Percentiles rank a stretch among this genome's conserved stretches.
phyloP scores from a whole-genome alignment of 176 grass and related monocot genomes.

The Carex parvula region DNA sequence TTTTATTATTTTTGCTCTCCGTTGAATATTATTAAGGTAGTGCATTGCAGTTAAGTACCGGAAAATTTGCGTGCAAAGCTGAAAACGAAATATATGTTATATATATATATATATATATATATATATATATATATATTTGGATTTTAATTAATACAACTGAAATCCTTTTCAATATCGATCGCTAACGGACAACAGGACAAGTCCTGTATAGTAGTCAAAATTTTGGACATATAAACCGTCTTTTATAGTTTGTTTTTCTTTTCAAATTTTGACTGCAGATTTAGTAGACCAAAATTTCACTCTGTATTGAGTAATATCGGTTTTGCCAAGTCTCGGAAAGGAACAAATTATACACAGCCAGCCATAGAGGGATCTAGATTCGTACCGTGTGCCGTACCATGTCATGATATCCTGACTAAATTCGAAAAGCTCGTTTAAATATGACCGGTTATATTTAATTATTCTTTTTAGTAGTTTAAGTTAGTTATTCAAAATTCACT shows the following conservation, averaged over 20 bases:
- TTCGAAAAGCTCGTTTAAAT: too few relatives aligned
- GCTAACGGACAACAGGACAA: neutral
- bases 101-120: too few relatives aligned
- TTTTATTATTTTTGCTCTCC: neutral
- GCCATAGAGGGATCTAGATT: too few relatives aligned
- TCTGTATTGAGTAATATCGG: neutral
- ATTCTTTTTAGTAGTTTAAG: too few relatives aligned
- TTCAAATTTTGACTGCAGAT: neutral
- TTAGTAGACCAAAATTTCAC: neutral
- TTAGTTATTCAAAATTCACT: too few relatives aligned
- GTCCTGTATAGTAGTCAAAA: neutral
- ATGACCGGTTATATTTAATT: too few relatives aligned
- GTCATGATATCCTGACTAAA: too few relatives aligned
- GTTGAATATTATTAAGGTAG: neutral
- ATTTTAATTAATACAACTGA: neutral
- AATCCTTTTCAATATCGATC: neutral
- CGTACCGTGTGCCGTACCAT: too few relatives aligned
- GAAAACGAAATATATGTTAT: neutral
- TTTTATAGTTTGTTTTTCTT: neutral
- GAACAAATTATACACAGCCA: neutral
- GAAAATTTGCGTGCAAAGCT: neutral
- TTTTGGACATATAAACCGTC: neutral
- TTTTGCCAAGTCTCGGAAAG: neutral
- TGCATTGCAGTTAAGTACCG: neutral
- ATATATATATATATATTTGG: too few relatives aligned